A percentile compares a stretch with the other conserved stretches of the same genome.
Evolutionary conservation across 768 basidiomycete species (phyloP).

Genomic region (Mycena rebaudengoi): DNA sequence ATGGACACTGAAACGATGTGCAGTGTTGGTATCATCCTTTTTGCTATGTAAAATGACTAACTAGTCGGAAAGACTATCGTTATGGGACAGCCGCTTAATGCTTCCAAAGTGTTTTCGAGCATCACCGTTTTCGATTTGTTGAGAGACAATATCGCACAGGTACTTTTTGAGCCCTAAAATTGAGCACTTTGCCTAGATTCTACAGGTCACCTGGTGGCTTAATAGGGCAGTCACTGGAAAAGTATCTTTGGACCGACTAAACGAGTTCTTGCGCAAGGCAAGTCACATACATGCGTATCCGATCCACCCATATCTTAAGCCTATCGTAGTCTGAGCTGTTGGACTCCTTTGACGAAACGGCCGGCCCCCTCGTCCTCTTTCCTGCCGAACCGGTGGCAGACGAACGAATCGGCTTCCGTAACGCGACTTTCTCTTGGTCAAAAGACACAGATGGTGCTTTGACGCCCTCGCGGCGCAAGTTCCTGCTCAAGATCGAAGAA

Average conservation of each 20-base stretch:
- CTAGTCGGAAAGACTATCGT: constrained; percentile 39
- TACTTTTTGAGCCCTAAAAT: neutral
- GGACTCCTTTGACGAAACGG: constrained; percentile 44
- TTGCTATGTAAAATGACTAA: neutral
- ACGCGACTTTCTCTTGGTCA: constrained; percentile 67
- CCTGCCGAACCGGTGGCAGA: neutral
- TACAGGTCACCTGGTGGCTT: constrained; percentile 1
- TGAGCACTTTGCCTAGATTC: constrained; percentile 53
- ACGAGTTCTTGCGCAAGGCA: constrained; percentile 53
- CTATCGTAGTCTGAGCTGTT: constrained; percentile 54
- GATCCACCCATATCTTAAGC: neutral
- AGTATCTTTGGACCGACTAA: constrained; percentile 68
- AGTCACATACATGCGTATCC: constrained; percentile 36
- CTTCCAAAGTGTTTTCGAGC: constrained; percentile 55
- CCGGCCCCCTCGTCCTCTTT: constrained; percentile 10
- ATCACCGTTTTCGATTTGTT: constrained; percentile 71
- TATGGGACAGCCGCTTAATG: constrained; percentile 48
- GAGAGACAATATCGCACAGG: constrained; percentile 31
- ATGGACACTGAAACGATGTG: constrained; percentile 34
- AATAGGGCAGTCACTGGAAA: constrained; percentile 48
- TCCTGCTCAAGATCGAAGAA: constrained; percentile 56
- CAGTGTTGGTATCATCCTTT: neutral
- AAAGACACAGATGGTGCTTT: constrained; percentile 28
- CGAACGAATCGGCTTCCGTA: constrained; percentile 57
- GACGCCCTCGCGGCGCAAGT: constrained; percentile 55